These are phyloP conservation scores for Ogataea nakhonphanomensis DNA, from an alignment of 805 yeast genomes.

Conservation along the genomic window DNA sequence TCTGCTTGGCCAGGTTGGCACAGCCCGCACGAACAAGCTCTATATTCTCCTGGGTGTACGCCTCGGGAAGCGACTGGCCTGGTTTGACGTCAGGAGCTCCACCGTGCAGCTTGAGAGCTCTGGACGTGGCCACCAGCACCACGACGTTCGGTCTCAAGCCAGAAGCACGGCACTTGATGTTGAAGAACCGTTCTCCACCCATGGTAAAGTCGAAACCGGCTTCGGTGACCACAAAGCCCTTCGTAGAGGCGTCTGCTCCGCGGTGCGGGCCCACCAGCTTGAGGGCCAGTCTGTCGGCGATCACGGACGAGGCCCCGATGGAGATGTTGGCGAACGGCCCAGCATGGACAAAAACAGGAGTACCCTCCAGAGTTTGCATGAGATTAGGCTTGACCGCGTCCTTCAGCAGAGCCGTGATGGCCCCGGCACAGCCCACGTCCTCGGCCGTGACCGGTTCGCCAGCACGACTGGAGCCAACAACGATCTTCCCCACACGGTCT, in stretches of 20 bases:
- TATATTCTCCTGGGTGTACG: conserved; percentile 66
- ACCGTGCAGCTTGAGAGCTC: conserved; percentile 84
- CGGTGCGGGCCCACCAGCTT: conserved; percentile 60
- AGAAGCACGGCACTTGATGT: conserved; percentile 79
- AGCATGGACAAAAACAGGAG: conserved; percentile 84
- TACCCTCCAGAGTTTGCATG: conserved; percentile 87
- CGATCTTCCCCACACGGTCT: conserved; percentile 71
- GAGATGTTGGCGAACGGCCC: conserved; percentile 89
- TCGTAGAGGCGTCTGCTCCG: conserved; percentile 36
- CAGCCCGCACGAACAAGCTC: conserved; percentile 68
- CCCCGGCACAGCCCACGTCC: conserved; percentile 85
- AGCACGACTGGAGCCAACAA: conserved; percentile 61
- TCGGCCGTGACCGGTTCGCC: conserved; percentile 80
- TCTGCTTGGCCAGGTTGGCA: conserved; percentile 74
- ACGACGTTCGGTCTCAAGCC: conserved; percentile 75
- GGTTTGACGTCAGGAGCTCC: conserved; percentile 89
- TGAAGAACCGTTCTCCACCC: conserved; percentile 88
- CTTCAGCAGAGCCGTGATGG: conserved; percentile 74
- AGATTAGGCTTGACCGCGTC: conserved; percentile 82
- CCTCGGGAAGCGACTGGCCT: conserved; percentile 74
- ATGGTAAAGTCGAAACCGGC: conserved; percentile 89
- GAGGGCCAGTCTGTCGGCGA: conserved; percentile 80
- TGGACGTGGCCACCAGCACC: conserved; percentile 77
- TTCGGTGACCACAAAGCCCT: conserved; percentile 80
- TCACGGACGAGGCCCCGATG: conserved; percentile 79